A percentile compares a stretch with the other conserved stretches of the same genome.
phyloP scores from a whole-genome alignment of 768 basidiomycete genomes.

The Auriscalpium microsporum region DNA sequence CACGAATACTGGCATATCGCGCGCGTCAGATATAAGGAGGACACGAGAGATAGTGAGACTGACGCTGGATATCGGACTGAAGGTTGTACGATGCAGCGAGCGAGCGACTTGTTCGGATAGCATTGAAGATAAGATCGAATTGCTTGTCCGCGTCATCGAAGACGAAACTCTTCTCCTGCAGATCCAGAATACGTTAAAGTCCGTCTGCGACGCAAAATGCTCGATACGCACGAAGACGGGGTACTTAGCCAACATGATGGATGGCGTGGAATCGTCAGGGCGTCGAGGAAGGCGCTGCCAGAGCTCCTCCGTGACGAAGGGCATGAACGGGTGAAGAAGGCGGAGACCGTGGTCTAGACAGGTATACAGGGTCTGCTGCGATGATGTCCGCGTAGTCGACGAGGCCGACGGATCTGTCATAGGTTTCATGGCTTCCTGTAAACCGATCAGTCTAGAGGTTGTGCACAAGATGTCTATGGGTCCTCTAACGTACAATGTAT shows the following conservation, averaged over 20 bases:
- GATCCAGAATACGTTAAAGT: not conserved
- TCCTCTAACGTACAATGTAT: slow-evolving; percentile 65
- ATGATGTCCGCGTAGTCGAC: slow-evolving; percentile 57
- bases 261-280: slow-evolving; percentile 70
- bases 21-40: slow-evolving; percentile 2
- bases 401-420: slow-evolving; percentile 80
- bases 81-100: slow-evolving; percentile 86
- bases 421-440: slow-evolving; percentile 96
- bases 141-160: slow-evolving; percentile 70
- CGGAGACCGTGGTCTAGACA: slow-evolving; percentile 87
- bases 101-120: slow-evolving; percentile 73
- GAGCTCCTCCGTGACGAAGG: slow-evolving; percentile 95
- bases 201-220: not conserved
- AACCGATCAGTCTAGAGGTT: slow-evolving; percentile 1
- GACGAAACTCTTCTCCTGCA: slow-evolving; percentile 50
- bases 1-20: slow-evolving; percentile 54
- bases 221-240: slow-evolving; percentile 59
- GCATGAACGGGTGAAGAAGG: slow-evolving; percentile 97
- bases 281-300: slow-evolving; percentile 94
- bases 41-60: slow-evolving; percentile 15
- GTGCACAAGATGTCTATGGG: not conserved
- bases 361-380: slow-evolving; percentile 93
- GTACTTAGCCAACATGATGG: slow-evolving; percentile 85
- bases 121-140: slow-evolving; percentile 80
- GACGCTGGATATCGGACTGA: slow-evolving; percentile 76